phyloP scores from a whole-genome alignment of 768 basidiomycete genomes.

The Rhizopogon salebrosus region DNA sequence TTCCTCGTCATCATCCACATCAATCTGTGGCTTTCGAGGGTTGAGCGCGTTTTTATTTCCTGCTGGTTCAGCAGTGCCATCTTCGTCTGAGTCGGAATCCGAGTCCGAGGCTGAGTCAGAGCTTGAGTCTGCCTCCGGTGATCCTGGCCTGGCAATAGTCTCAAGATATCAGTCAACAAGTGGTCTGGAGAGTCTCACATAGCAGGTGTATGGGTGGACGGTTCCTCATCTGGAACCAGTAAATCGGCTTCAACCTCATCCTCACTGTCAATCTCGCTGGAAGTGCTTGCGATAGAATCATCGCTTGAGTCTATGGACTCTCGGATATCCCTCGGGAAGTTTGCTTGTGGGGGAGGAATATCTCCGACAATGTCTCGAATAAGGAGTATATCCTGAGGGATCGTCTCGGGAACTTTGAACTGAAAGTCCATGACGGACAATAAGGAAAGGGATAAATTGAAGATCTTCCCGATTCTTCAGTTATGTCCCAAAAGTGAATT shows the following conservation, averaged over 20 bases:
- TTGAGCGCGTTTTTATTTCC: not conserved
- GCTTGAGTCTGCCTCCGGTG: slow-evolving; percentile 38
- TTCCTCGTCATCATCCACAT: slow-evolving; percentile 56
- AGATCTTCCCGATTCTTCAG: no score
- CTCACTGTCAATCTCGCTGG: slow-evolving; percentile 53
- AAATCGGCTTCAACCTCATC: slow-evolving; percentile 71
- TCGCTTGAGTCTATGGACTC: slow-evolving; percentile 26
- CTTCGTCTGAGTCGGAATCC: slow-evolving; percentile 18
- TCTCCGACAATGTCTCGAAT: slow-evolving; percentile 62
- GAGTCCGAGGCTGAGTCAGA: slow-evolving; percentile 20
- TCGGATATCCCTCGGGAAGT: not conserved
- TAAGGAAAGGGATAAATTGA: not conserved
- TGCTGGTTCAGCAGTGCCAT: slow-evolving; percentile 11
- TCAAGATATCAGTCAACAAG: slow-evolving; percentile 16
- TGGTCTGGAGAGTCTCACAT: slow-evolving; percentile 14
- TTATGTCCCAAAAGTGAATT: not conserved
- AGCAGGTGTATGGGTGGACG: slow-evolving; percentile 12
- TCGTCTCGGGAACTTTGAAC: slow-evolving; percentile 57
- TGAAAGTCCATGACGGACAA: slow-evolving; percentile 16
- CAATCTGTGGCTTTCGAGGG: slow-evolving; percentile 4
- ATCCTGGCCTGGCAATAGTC: slow-evolving; percentile 17
- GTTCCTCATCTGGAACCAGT: slow-evolving; percentile 37
- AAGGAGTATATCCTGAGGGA: slow-evolving; percentile 72
- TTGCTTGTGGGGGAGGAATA: slow-evolving; percentile 2
- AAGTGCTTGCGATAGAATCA: slow-evolving; percentile 49